Base-by-base conservation (phyloP, 176 grass and related monocot species). In the Oryza australiensis region DNA sequence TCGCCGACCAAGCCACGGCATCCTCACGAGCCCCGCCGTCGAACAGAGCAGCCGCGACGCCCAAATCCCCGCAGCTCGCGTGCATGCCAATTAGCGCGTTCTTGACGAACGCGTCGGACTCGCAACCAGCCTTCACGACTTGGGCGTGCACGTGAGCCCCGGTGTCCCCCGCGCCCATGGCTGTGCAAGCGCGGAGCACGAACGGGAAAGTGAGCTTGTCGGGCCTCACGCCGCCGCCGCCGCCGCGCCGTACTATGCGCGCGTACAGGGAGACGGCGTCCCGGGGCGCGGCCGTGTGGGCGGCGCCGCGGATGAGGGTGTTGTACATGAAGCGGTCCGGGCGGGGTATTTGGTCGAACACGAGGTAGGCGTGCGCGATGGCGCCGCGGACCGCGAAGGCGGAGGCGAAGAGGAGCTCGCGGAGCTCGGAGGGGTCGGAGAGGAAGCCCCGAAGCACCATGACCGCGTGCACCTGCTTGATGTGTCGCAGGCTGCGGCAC, bases 301-400 rank as follows among this genome's bases (percentile, higher is more conserved):
- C 90, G 64, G 86, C 86, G 16, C 90, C 90, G 57, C 92, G 88
- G 76, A 94, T 94, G 57, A 97, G 83, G 74, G 92, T 90, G 78
- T 92, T 97, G 90, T 91, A 91, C 90, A 97, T 97, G 88, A 97
- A 97, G 74, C 88, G 81, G 66, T 98, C 88, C 23, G 95, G 90
- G 13, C 68, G 77, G 23, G 92, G 84, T 77, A 93, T 94, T 89
- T 78, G 70, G 15, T 92, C 88, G 90, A 98, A 98, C 88, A 94
- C 30, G 26, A 65, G 86, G 90, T 85, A 79, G 69, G 95, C 92
- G 80, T 98, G 91, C 33, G 82, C 59, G 34, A 84, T 63, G 72
- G 77, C 88, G 42, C 88, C 87, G 0, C 87, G 80, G 26, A 94
- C 86, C 0, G 88, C 81, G 69, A 97, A 78, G 0, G 86, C 57